Evolutionary conservation across 2,329 filamentous ascomycete species (phyloP), one percentile per base, ranked within the genome.

Genomic region (Colletotrichum sansevieriae): DNA sequence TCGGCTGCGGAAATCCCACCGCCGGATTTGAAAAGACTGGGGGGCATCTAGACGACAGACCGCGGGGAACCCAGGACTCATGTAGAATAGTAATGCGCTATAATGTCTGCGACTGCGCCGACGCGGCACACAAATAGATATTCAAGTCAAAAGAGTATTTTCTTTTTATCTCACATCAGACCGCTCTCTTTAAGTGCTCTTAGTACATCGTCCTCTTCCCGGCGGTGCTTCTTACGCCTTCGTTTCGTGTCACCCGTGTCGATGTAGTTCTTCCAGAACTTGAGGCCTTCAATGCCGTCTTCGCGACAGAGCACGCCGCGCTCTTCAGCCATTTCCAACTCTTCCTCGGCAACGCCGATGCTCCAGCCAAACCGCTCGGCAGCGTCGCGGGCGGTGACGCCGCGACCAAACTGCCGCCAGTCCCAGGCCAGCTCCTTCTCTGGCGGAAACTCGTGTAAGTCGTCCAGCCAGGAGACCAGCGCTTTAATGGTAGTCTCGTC

Each of bases 271-370:
- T 92, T 90, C 96, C 96, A 99, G 79, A 97, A 99, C 75, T 91
- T 91, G 54, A 97, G 83, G 0, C 96, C 96, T 78, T 98, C 95
- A 13, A 98, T 88, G 4, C 94, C 91, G 75, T 97, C 95, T 78
- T 99, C 96, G 55, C 96, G 90, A 78, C 95, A 98, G 20, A 99
- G 78, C 3, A 90, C 89, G 0, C 96, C 96, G 64, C 88, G 89
- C 78, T 98, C 95, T 79, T 99, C 96, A 0, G 95, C 95, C 95
- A 99, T 98, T 77, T 98, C 93, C 12, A 99, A 84, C 81, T 99
- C 96, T 78, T 98, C 96, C 68, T 92, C 92, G 1, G 96, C 96
- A 22, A 99, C 95, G 9, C 96, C 96, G 8, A 99, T 91, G 77
- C 96, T 98, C 96, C 96, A 99, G 6, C 95, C 93, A 79, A 99